phyloP scores from a whole-genome alignment of 2,329 filamentous ascomycete species.

The Pleoardoris graminearum region DNA sequence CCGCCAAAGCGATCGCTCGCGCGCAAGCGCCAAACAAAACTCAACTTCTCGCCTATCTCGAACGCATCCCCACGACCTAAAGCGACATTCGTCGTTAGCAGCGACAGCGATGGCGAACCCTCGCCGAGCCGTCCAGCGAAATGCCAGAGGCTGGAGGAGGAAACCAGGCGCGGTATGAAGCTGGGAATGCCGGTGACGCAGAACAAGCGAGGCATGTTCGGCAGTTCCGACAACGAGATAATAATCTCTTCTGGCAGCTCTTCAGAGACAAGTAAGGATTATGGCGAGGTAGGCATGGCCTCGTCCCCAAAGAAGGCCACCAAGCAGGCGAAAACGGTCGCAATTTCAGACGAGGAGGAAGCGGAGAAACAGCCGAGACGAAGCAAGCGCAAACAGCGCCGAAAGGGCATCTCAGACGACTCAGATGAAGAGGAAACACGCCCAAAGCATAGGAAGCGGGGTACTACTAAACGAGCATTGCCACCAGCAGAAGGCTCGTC shows the following conservation, averaged over 20 bases:
- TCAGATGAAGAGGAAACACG: slow-evolving; percentile 9
- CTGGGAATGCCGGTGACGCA: slow-evolving; percentile 22
- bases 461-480: slow-evolving; percentile 5
- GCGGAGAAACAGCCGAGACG: slow-evolving; percentile 11
- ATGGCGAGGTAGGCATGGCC: slow-evolving; percentile 3
- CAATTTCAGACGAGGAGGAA: slow-evolving; percentile 9
- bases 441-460: slow-evolving; percentile 11
- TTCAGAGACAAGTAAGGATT: slow-evolving; percentile 13
- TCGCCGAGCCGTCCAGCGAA: slow-evolving; percentile 32
- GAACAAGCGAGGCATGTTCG: slow-evolving; percentile 29
- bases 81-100: slow-evolving; percentile 28
- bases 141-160: slow-evolving; percentile 27
- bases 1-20: slow-evolving; percentile 27
- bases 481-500: slow-evolving; percentile 1
- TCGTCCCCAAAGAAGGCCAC: background rate
- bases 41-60: slow-evolving; percentile 49
- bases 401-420: slow-evolving; percentile 8
- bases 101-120: slow-evolving; percentile 4
- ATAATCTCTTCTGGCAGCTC: slow-evolving; percentile 12
- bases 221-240: slow-evolving; percentile 22
- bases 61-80: slow-evolving; percentile 46
- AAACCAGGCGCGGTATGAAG: slow-evolving; percentile 20
- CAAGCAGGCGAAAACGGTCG: background rate
- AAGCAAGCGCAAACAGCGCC: slow-evolving; percentile 8
- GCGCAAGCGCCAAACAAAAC: slow-evolving; percentile 46